Evolutionary conservation across 2,329 filamentous ascomycete species (phyloP), one percentile per base, ranked within the genome.

Genomic region (Penicillium sp.): DNA sequence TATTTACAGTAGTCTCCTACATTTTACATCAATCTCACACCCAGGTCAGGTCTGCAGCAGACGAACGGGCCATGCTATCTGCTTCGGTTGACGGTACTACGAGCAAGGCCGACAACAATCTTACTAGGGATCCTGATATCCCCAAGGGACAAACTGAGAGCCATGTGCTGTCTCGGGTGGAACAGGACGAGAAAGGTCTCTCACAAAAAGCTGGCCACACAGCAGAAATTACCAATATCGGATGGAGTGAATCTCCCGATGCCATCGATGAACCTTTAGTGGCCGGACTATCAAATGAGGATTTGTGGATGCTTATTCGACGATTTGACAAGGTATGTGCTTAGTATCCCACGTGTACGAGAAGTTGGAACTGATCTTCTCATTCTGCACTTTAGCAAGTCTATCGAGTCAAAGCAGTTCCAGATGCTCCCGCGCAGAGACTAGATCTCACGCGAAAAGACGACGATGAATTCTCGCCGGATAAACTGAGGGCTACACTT

Each of bases 391-490:
- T 39, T 27, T 50, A 82, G 83, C 84, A 86, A 83, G 83, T 86
- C 71, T 86, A 86, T 70, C 82, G 85, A 74, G 88, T 94, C 64
- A 91, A 89, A 70, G 85, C 88, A 29, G 84, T 87, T 9, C 76
- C 81, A 0, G 72, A 81, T 47, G 74, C 84, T 8, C 80, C 84
- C 1, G 81, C 88, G 1, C 89, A 88, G 6, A 84, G 86, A 15
- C 77, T 96, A 38, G 91, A 95, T 71, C 81, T 95, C 57, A 91
- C 92, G 64, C 87, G 91, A 55, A 87, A 90, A 5, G 87, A 92
- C 39, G 87, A 93, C 53, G 90, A 94, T 63, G 88, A 92, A 56
- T 94, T 94, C 71, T 90, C 88, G 0, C 90, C 91, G 0, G 90
- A 94, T 68, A 94, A 94, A 75, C 78, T 95, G 44, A 82, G 91